A percentile compares a stretch with the other conserved stretches of the same genome.
phyloP scores from a whole-genome alignment of 768 basidiomycete species.

The Mycena metata region DNA sequence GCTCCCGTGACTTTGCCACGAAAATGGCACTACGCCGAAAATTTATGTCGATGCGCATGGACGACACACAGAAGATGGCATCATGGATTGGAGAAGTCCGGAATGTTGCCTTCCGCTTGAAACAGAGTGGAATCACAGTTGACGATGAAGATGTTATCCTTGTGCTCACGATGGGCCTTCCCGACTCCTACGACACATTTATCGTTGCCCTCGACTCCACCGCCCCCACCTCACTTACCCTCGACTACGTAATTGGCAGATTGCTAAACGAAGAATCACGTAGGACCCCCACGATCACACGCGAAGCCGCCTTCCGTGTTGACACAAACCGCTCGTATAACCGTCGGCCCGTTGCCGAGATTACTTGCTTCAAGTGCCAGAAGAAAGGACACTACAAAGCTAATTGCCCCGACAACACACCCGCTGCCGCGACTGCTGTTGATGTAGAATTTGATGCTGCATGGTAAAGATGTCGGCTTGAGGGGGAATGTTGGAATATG shows the following conservation, averaged over 20 bases:
- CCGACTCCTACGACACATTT: constrained; percentile 19
- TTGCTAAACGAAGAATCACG: constrained; percentile 25
- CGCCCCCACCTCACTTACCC: constrained; percentile 8
- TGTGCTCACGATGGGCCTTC: constrained; percentile 41
- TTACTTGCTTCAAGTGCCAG: constrained; percentile 24
- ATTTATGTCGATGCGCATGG: constrained; percentile 41
- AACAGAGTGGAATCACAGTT: constrained; percentile 35
- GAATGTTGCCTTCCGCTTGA: constrained; percentile 35
- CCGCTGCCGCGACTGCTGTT: neutral
- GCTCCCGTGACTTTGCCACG: constrained; percentile 44
- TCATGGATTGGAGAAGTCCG: constrained; percentile 44
- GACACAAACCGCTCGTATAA: neutral
- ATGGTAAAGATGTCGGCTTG: constrained; percentile 24
- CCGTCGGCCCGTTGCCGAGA: constrained; percentile 13
- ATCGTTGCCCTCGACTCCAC: constrained; percentile 24
- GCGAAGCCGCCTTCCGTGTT: constrained; percentile 21
- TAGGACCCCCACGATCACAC: constrained; percentile 1
- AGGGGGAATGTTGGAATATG: constrained; percentile 21
- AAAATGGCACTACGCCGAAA: constrained; percentile 35
- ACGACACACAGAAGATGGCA: constrained; percentile 37
- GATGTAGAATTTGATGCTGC: constrained; percentile 7
- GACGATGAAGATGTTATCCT: constrained; percentile 44
- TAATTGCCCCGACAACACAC: constrained; percentile 4
- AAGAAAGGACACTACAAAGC: constrained; percentile 29
- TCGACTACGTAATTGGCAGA: constrained; percentile 21